Base-by-base conservation (phyloP, 1,284 basidiomycete genomes). In the Irpex sp. region DNA sequence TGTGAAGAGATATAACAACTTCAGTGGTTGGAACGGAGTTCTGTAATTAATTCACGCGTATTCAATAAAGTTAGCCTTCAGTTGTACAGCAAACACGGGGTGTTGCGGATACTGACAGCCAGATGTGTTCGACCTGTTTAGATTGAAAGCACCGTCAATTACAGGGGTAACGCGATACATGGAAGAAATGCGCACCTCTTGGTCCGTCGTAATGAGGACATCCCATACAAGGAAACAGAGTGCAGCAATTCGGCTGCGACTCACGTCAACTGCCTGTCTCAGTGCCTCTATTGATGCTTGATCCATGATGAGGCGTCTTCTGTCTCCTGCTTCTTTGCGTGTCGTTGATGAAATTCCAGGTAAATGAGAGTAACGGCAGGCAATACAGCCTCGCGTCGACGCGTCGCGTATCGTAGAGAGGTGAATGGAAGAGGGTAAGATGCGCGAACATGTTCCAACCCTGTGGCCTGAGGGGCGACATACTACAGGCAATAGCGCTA, bases 181-280 rank as follows among this genome's bases (percentile, higher is more conserved):
- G 31, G 63, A 51, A 9, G 26, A 26, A 4, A 52, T 65, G 62
- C 65, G 8, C 59, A 80, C 78, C 72, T 80, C 78, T 44, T 76
- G 73, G 57, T 74, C 74, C 26, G 75, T 67, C n/a, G 78, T 77
- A 37, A 78, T 75, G 17, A 76, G 58, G 21, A 78, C 73, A 64
- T 80, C 78, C 73, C 76, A 79, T 15, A 73, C 63, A 36, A 79
- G 69, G 59, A 78, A 77, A 49, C 64, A 67, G 9, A 70, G 48
- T 5, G 68, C 67, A 11, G 66, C 68, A 34, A 64, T 60, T 57
- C 40, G 40, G 44, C 67, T 68, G 38, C 59, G 62, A 40, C 58
- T 51, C 6, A 54, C 63, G 47, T 62, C 64, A 55, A 64, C 58
- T 36, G 66, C 67, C 62, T 64, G 63, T 60, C 60, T 65, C 55